Base-by-base conservation (phyloP, 176 grass and related monocot genomes). In the Elymus sibiricus region DNA sequence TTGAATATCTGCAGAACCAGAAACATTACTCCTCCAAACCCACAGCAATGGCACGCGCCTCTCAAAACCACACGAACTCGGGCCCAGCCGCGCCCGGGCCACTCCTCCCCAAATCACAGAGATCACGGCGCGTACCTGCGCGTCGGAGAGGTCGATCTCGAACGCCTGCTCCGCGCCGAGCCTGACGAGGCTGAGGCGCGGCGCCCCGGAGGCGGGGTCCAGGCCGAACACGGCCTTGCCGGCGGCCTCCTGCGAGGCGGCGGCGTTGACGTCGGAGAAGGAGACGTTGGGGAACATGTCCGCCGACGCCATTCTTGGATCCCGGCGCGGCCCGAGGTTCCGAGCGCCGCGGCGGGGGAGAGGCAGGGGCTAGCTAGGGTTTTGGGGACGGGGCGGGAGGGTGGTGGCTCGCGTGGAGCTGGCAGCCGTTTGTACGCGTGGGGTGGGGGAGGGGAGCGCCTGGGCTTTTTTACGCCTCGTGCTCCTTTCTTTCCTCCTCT, bases 1-100 rank as follows among this genome's bases (percentile, higher is more conserved):
- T 79, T 81, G 73, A 94, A 99, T 40, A 99, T 86, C 97, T 99
- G 87, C 66, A 85, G 31, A 82, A 79, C 15, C 21, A 56, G 92
- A 68, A 47, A 82, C 2, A 24, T 74, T 29, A 87, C 53, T 66
- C 55, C 17, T 12, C 59, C 47, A 53, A 46, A 58, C 32, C 8
- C 63, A 12, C 17, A 6, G 59, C 25, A 80, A 26, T 4, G 25
- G 2, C 14, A 5, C 1, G 2, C 24, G 26, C 34, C 71, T 44
- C 67, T 55, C 19, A 0, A 62, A 63, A 65, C 27, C 35, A 38
- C 43, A 31, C 40, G 11, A 53, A 81, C 38, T 56, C 71, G 11
- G 84, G 44, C 47, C n/a, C 5, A 62, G 34, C 64, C 29, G 44
- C 74, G 22, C 6, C 26, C 34, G 6, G 27, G 2, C 22, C 39